Conservation (phyloP, 1,284 basidiomycete genomes). For the Naganishia liquefaciens region DNA sequence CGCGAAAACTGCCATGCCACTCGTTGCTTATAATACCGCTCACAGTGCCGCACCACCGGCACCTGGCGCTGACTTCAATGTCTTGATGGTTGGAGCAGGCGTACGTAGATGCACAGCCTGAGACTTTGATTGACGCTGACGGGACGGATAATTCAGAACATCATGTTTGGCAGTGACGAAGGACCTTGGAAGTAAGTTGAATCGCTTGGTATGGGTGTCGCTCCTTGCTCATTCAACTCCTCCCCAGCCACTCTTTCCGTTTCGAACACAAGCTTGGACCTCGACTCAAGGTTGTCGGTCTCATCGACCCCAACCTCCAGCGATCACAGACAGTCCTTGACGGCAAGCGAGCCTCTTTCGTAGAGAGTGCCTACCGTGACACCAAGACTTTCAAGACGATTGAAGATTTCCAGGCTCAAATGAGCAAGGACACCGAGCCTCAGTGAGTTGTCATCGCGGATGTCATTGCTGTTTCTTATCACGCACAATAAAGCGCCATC, state of each 20-base stretch:
- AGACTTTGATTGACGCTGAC: slow-evolving; percentile 17
- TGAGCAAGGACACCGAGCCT: slow-evolving; percentile 58
- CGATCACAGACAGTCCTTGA: slow-evolving; percentile 78
- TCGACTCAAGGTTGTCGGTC: slow-evolving; percentile 90
- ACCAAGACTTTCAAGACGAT: slow-evolving; percentile 85
- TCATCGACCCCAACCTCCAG: slow-evolving; percentile 86
- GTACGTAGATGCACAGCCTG: slow-evolving; percentile 41
- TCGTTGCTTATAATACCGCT: slow-evolving; percentile 13
- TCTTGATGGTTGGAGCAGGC: slow-evolving; percentile 87
- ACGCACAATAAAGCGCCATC: slow-evolving; percentile 61
- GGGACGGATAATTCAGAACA: slow-evolving; percentile 59
- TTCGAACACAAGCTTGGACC: slow-evolving; percentile 94
- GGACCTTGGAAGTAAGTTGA: slow-evolving; percentile 57
- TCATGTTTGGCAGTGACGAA: slow-evolving; percentile 80
- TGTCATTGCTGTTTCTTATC: background rate
- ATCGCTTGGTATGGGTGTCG: background rate
- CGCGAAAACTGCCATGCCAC: slow-evolving; percentile 45
- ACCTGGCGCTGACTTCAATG: slow-evolving; percentile 71
- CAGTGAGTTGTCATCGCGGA: slow-evolving; percentile 48
- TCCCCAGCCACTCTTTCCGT: slow-evolving; percentile 82
- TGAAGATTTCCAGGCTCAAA: slow-evolving; percentile 75
- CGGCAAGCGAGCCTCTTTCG: slow-evolving; percentile 91
- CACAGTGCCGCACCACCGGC: slow-evolving; percentile 52
- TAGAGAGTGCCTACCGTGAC: slow-evolving; percentile 87
- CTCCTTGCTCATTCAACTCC: background rate